phyloP scores from a whole-genome alignment of 441 rosid genomes.

The Arabidopsis lyrata region DNA sequence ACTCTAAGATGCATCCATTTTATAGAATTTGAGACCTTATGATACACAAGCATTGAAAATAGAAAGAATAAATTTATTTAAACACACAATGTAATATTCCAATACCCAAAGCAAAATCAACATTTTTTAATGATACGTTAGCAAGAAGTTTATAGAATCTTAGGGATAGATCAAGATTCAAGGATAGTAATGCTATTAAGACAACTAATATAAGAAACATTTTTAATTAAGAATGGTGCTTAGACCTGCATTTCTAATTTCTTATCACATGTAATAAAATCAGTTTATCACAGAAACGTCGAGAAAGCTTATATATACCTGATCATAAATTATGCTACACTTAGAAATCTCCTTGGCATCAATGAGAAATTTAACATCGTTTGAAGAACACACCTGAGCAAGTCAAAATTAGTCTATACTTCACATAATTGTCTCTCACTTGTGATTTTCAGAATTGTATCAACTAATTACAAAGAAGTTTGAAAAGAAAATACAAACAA shows the following conservation, averaged over 20 bases:
- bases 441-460: background rate
- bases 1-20: too few relatives aligned
- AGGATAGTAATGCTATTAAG: too few relatives aligned
- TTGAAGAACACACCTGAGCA: background rate
- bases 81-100: background rate
- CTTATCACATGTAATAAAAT: background rate
- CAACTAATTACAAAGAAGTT: background rate
- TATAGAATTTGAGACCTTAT: too few relatives aligned
- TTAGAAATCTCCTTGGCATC: background rate
- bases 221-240: too few relatives aligned
- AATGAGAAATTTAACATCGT: background rate
- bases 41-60: too few relatives aligned
- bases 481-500: background rate
- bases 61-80: background rate
- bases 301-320: background rate
- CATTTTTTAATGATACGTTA: background rate
- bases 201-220: too few relatives aligned
- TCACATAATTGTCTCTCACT: background rate
- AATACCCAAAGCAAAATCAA: background rate
- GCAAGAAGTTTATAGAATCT: too few relatives aligned
- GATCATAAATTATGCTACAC: background rate
- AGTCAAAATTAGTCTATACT: slow-evolving; percentile 4
- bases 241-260: background rate
- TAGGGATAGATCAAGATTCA: too few relatives aligned
- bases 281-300: background rate